Percentiles rank a stretch among this genome's conserved stretches.
Evolutionary conservation across 805 yeast genomes (phyloP).

Genomic region (Candida sithepensis): DNA sequence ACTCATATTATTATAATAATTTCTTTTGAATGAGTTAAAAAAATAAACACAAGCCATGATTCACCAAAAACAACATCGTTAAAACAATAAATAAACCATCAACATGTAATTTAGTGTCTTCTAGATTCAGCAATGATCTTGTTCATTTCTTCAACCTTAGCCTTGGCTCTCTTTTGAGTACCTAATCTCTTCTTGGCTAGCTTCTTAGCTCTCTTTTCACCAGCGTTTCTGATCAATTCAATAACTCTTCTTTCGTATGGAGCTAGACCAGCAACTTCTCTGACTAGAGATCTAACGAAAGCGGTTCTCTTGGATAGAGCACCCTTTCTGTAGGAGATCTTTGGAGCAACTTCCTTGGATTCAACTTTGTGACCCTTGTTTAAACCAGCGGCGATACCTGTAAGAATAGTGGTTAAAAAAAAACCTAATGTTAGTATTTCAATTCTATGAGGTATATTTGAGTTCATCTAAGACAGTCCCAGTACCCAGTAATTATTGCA

Average conservation of each 20-base stretch:
- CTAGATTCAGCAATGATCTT: conserved; percentile 94
- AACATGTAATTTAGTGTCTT: conserved; percentile 59
- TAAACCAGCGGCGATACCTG: conserved; percentile 95
- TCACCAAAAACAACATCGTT: conserved; percentile 1
- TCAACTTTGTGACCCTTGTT: conserved; percentile 99
- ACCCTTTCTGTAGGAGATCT: conserved; percentile 95
- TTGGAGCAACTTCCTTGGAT: conserved; percentile 78
- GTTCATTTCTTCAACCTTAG: conserved; percentile 99
- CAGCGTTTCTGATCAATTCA: conserved; percentile 99
- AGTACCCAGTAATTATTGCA: too few species aligned
- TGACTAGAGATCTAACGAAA: conserved; percentile 92
- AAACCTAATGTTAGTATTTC: conserved; percentile 11
- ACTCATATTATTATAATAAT: conserved; percentile 1
- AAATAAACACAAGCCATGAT: neutral
- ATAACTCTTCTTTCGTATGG: conserved; percentile 99
- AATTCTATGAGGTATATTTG: too few species aligned
- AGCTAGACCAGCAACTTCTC: conserved; percentile 98
- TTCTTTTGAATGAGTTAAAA: neutral
- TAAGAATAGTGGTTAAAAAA: conserved; percentile 1
- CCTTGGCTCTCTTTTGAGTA: conserved; percentile 99
- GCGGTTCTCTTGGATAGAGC: conserved; percentile 91
- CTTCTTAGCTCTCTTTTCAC: conserved; percentile 99
- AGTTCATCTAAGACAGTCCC: too few species aligned
- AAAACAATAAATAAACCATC: neutral
- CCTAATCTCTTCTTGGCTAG: conserved; percentile 99